These are phyloP conservation scores for Apiospora rasikravindrae DNA, from an alignment of 2,329 filamentous ascomycete genomes.

Conservation along the genomic window DNA sequence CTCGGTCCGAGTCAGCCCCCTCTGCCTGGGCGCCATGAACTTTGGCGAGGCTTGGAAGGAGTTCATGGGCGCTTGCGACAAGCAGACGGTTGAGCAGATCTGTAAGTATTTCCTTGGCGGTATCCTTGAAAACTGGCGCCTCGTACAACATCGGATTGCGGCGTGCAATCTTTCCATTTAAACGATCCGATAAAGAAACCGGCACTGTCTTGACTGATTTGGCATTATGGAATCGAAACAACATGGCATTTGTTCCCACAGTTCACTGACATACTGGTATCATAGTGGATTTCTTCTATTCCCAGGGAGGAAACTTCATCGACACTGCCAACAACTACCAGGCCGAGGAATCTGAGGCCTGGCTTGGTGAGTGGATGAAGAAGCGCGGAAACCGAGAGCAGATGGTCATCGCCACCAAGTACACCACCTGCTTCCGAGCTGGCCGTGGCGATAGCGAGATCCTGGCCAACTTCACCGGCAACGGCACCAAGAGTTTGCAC, in stretches of 20 bases:
- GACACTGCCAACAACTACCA: slow-evolving; percentile 76
- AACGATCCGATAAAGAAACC: too few relatives aligned
- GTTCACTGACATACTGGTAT: neutral
- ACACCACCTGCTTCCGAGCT: slow-evolving; percentile 62
- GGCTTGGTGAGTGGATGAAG: slow-evolving; percentile 75
- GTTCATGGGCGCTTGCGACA: slow-evolving; percentile 68
- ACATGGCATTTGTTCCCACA: neutral
- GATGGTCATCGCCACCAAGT: slow-evolving; percentile 75
- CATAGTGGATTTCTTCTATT: slow-evolving; percentile 67
- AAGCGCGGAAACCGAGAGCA: slow-evolving; percentile 68
- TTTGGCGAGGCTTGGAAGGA: slow-evolving; percentile 61
- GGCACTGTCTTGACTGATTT: neutral
- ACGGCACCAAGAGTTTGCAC: slow-evolving; percentile 66
- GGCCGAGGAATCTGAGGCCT: slow-evolving; percentile 63
- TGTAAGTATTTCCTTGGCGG: neutral
- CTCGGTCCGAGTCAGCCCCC: slow-evolving; percentile 68
- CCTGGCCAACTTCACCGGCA: slow-evolving; percentile 61
- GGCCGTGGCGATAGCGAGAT: slow-evolving; percentile 47
- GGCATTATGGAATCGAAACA: neutral
- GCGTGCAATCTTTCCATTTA: neutral
- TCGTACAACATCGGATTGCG: neutral
- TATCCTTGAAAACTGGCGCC: neutral
- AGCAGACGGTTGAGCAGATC: slow-evolving; percentile 65
- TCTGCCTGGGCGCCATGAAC: slow-evolving; percentile 66
- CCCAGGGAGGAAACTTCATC: slow-evolving; percentile 73